A percentile compares a stretch with the other conserved stretches of the same genome.
These are phyloP conservation scores for Penicillium concentricum DNA, from an alignment of 2,329 filamentous ascomycete genomes.

Conservation along the genomic window DNA sequence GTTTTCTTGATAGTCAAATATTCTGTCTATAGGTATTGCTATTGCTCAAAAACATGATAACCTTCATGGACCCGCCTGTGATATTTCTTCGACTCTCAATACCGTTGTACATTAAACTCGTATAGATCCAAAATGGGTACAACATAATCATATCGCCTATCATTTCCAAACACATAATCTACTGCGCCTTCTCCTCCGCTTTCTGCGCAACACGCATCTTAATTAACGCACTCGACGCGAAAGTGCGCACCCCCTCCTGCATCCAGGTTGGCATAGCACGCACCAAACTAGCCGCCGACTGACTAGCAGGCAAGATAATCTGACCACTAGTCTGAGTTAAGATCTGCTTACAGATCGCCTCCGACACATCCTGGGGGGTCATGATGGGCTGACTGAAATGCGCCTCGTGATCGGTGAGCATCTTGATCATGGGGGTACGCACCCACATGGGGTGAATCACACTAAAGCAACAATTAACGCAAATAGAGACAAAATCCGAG, in stretches of 20 bases:
- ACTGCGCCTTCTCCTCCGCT: conserved; percentile 5
- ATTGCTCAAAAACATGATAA: not conserved
- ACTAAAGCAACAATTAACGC: conserved; percentile 15
- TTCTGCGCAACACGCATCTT: conserved; percentile 25
- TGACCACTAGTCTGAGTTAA: conserved; percentile 50
- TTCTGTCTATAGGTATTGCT: not conserved
- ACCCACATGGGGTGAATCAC: conserved; percentile 46
- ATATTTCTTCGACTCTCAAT: not conserved
- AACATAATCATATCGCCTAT: not conserved
- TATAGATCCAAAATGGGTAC: not conserved
- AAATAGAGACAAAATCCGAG: not conserved
- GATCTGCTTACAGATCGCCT: conserved; percentile 52
- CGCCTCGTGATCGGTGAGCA: conserved; percentile 32
- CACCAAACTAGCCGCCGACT: conserved; percentile 25
- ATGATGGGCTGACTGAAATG: conserved; percentile 37
- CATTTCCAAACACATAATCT: not conserved
- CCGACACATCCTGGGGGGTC: conserved; percentile 43
- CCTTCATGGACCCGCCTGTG: not conserved
- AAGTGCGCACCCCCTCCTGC: conserved; percentile 41
- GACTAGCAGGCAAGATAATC: conserved; percentile 47
- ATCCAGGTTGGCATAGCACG: conserved; percentile 47
- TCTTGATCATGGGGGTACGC: conserved; percentile 48
- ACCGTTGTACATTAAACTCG: not conserved
- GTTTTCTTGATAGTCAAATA: not conserved
- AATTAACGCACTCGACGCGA: conserved; percentile 26